phyloP scores from a whole-genome alignment of 495 filamentous ascomycete genomes.

The Letharia columbiana region DNA sequence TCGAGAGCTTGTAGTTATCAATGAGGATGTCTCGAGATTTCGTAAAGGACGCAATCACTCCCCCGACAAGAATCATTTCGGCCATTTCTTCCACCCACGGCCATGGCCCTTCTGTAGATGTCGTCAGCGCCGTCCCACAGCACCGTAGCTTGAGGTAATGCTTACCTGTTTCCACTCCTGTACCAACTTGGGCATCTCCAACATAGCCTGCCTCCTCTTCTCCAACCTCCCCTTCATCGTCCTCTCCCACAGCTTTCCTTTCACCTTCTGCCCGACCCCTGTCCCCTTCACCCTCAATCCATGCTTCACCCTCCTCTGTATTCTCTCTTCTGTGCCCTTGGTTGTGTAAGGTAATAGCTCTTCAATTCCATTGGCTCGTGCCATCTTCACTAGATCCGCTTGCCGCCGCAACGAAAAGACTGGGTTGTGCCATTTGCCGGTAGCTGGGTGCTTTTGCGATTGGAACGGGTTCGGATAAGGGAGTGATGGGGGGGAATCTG shows the following conservation, averaged over 20 bases:
- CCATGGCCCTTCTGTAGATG: conserved; percentile 66
- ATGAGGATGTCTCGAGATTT: neutral
- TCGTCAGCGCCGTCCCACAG: conserved; percentile 1
- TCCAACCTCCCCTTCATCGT: conserved; percentile 76
- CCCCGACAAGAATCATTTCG: conserved; percentile 42
- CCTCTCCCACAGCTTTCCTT: conserved; percentile 90
- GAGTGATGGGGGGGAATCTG: conserved; percentile 30
- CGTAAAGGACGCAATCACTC: neutral
- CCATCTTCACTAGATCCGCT: conserved; percentile 85
- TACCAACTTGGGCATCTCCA: conserved; percentile 85
- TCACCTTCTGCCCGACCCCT: conserved; percentile 83
- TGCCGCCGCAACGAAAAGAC: conserved; percentile 76
- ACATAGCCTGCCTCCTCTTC: conserved; percentile 81
- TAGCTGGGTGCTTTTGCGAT: conserved; percentile 57
- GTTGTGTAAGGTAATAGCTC: conserved; percentile 66
- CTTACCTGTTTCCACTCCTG: conserved; percentile 86
- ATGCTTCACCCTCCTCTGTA: conserved; percentile 56
- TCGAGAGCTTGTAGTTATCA: neutral
- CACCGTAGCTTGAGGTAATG: conserved; percentile 10
- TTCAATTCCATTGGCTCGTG: conserved; percentile 71
- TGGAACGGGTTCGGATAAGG: conserved; percentile 63
- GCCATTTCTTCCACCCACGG: conserved; percentile 85
- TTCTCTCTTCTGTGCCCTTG: conserved; percentile 66
- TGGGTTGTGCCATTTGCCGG: conserved; percentile 71
- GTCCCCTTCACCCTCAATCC: conserved; percentile 81